Conservation (phyloP, 441 rosid genomes). For the Brassica hybrid region DNA sequence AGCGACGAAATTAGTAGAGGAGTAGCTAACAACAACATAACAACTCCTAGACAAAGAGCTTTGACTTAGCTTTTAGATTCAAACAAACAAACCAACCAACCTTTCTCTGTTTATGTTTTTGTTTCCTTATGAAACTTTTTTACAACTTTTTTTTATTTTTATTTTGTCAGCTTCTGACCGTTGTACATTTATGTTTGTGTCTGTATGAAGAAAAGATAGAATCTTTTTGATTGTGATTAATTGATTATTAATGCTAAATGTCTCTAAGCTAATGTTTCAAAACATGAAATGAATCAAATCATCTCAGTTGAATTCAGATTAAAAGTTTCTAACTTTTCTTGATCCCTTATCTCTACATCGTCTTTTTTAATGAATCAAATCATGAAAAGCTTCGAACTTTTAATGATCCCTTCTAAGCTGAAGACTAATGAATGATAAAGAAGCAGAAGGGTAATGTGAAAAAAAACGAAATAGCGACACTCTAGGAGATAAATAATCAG, state of each 20-base stretch:
- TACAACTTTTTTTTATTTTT: not conserved
- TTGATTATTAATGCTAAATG: conserved; percentile 31
- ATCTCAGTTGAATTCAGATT: not conserved
- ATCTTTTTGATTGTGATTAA: conserved; percentile 34
- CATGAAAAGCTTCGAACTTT: conserved; percentile 13
- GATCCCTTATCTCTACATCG: too few relatives aligned
- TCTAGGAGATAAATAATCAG: conserved; percentile 31
- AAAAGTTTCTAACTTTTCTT: not conserved
- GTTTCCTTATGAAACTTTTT: not conserved
- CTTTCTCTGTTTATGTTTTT: conserved; percentile 33
- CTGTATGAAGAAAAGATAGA: not conserved
- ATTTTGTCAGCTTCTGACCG: conserved; percentile 31
- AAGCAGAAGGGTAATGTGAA: not conserved
- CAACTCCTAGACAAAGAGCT: conserved; percentile 27
- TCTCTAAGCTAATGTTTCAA: conserved; percentile 2
- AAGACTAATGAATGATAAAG: conserved; percentile 10
- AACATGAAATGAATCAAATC: not conserved
- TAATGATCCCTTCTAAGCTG: conserved; percentile 16
- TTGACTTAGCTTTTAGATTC: conserved; percentile 38
- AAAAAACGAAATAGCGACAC: conserved; percentile 6
- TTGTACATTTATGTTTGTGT: conserved; percentile 32
- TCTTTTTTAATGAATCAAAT: too few relatives aligned
- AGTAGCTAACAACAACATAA: conserved; percentile 33
- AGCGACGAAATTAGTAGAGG: conserved; percentile 45
- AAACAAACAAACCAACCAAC: conserved; percentile 18